Percentiles rank a stretch among this genome's conserved stretches.
phyloP scores from a whole-genome alignment of 192 early-diverging fungal species.

The Glomus cerebriforme region DNA sequence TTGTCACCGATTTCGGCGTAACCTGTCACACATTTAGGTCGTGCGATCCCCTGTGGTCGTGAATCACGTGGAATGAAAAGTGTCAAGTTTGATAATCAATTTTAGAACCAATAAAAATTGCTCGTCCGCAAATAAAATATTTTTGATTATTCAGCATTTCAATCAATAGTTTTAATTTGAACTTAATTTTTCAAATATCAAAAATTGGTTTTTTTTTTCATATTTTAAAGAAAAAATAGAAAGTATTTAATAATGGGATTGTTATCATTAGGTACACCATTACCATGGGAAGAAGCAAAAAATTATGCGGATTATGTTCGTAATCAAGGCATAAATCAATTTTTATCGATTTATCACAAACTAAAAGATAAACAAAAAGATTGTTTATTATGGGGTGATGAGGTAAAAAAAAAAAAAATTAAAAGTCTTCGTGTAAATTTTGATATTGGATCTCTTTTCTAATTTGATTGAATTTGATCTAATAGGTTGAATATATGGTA shows the following conservation, averaged over 20 bases:
- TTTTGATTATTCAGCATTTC: too few relatives aligned
- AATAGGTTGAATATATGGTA: conserved; percentile 92
- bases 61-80: too few relatives aligned
- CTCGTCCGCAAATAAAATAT: too few relatives aligned
- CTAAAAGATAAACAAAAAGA: conserved; percentile 82
- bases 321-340: conserved; percentile 90
- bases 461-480: not conserved
- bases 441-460: not conserved
- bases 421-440: too few relatives aligned
- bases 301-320: conserved; percentile 85
- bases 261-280: conserved; percentile 91
- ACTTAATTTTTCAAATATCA: not conserved
- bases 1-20: too few relatives aligned
- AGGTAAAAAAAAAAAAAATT: conserved; percentile 59
- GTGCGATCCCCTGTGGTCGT: too few relatives aligned
- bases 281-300: conserved; percentile 92
- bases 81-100: too few relatives aligned
- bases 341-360: conserved; percentile 82
- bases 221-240: not conserved
- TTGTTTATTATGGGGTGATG: conserved; percentile 93
- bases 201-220: not conserved
- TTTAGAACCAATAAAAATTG: too few relatives aligned
- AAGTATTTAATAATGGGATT: conserved; percentile 74
- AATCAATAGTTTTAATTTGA: too few relatives aligned
- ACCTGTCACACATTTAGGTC: too few relatives aligned